Percentiles rank a stretch among this genome's conserved stretches.
Evolutionary conservation across 768 basidiomycete genomes (phyloP).

Genomic region (Tricholomella constricta): DNA sequence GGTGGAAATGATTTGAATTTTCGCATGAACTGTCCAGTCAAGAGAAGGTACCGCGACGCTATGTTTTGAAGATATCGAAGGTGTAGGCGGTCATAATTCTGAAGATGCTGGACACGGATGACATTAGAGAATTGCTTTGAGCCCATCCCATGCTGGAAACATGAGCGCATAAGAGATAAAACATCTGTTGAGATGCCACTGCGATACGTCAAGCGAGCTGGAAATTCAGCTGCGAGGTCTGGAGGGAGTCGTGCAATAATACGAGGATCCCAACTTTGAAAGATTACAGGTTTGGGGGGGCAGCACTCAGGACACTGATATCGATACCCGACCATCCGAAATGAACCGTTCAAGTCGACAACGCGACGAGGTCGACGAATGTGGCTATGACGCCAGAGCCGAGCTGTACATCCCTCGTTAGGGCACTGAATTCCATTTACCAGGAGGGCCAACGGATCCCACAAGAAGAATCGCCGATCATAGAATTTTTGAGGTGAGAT

Average conservation of each 20-base stretch:
- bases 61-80: constrained; percentile 7
- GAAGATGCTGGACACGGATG: constrained; percentile 19
- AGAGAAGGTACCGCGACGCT: neutral
- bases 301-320: constrained; percentile 10
- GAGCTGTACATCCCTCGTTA: constrained; percentile 1
- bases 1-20: constrained; percentile 4
- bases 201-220: constrained; percentile 19
- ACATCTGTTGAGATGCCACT: constrained; percentile 20
- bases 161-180: constrained; percentile 18
- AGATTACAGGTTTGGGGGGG: constrained; percentile 1
- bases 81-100: constrained; percentile 19
- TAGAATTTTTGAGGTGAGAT: constrained; percentile 16
- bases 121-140: constrained; percentile 26
- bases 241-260: constrained; percentile 6
- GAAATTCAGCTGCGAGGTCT: constrained; percentile 17
- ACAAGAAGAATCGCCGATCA: constrained; percentile 13
- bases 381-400: constrained; percentile 11
- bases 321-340: constrained; percentile 18
- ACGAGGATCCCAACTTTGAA: constrained; percentile 8
- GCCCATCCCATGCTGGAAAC: constrained; percentile 24
- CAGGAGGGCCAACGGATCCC: constrained; percentile 14
- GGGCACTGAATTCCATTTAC: constrained; percentile 12
- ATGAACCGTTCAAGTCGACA: constrained; percentile 9
- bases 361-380: constrained; percentile 11
- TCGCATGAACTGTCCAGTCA: neutral